Evolutionary conservation across 2,329 filamentous ascomycete species (phyloP), one percentile per base, ranked within the genome.

Genomic region (Colletotrichum cereale): DNA sequence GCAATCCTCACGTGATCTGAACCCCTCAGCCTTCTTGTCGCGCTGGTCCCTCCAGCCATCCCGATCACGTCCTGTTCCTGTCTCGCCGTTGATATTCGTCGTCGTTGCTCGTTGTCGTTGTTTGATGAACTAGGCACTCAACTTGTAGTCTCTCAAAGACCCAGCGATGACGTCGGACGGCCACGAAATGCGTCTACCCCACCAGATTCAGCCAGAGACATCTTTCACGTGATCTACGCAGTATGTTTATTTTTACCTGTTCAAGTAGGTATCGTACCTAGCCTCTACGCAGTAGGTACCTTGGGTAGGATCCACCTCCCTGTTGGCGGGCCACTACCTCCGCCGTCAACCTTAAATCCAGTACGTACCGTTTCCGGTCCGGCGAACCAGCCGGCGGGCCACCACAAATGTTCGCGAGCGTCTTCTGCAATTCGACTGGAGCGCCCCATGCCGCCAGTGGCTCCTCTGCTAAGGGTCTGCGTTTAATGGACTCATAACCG

Each of bases 281-380:
- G n/a, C n/a, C n/a, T n/a, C n/a, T n/a, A n/a, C n/a, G n/a, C n/a
- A n/a, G n/a, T n/a, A n/a, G n/a, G n/a, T n/a, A n/a, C n/a, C n/a
- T n/a, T n/a, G n/a, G n/a, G n/a, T n/a, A 16, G 53, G 12, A 29
- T 40, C 53, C n/a, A 18, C 53, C 14, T 26, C 24, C 11, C 34
- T 57, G 53, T 38, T 57, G 53, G 34, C 53, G 53, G 53, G 53
- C n/a, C 53, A 57, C n/a, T 7, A 24, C 36, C 24, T 34, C 53
- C 53, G 53, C 34, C 12, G 14, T 3, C n/a, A 57, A 57, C 53
- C 53, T 57, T 57, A 57, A 57, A 18, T 40, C 7, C 12, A n/a
- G 53, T 57, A 57, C 53, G 53, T 57, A 57, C 34, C 34, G 31
- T 57, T 57, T 40, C n/a, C 36, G 34, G 36, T 26, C n/a, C 53